Base-by-base conservation (phyloP, 1,284 basidiomycete species). In the Leccinum fuscescens region DNA sequence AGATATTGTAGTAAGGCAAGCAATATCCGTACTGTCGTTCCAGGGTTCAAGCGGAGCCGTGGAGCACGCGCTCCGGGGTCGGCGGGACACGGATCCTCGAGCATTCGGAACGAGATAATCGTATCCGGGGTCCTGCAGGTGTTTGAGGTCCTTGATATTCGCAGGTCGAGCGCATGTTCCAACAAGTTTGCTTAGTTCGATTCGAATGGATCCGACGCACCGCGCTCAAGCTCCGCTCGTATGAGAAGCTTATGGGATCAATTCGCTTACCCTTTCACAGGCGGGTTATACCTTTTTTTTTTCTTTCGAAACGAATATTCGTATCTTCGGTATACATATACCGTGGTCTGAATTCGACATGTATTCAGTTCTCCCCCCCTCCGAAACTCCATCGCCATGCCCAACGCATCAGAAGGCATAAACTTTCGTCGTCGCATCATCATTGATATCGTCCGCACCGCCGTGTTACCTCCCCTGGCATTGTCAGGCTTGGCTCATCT, bases 361-460 rank as follows among this genome's bases (percentile, higher is more conserved):
- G 67, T 54, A 46, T 29, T 5, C 24, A 42, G 15, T 29, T 33
- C 12, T 49, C 48, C 14, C 44, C 50, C 54, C 31, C 54, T 17
- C 42, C 11, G 12, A 8, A 50, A n/a, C 20, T 31, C 15, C 17
- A 51, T n/a, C 27, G 12, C 57, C 51, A 72, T 70, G 69, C 1
- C 52, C 54, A 37, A 27, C 55, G 37, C 64, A 14, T 11, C 55
- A 3, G 53, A 50, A 14, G 6, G 44, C 29, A 31, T 22, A 39
- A 61, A 63, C 64, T 74, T 73, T 44, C 71, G 71, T 12, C 64
- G 64, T 22, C 71, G 73, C 33, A 69, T 74, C 59, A 37, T 65
- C 57, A 54, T 17, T 9, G 71, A 72, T 54, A 65, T 72, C 46
- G 9, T 64, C 33, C 62, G 46, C 17, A 49, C 61, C 48, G 9